These are phyloP conservation scores for Rhododendron vialii DNA, from an alignment of 148 eudicot genomes.

Conservation along the genomic window DNA sequence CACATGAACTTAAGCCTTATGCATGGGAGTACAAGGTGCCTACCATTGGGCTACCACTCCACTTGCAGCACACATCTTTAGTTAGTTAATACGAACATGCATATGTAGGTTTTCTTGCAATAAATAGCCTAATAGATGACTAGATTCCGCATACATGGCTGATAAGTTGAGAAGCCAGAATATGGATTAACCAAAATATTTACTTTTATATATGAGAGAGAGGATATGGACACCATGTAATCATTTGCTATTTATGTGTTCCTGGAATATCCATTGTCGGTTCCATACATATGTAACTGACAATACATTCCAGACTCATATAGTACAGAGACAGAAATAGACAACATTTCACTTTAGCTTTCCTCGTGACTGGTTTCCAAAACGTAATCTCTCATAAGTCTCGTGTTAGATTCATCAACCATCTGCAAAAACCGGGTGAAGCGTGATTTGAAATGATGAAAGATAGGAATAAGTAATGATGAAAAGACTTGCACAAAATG, in stretches of 20 bases:
- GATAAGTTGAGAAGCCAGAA: not conserved
- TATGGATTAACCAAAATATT: not conserved
- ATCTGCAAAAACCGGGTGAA: conserved; percentile 39
- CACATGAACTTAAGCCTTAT: too few relatives aligned
- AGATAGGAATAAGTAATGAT: not conserved
- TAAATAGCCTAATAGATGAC: not conserved
- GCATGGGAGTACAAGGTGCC: too few relatives aligned
- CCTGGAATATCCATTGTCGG: not conserved
- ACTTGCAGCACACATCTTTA: not conserved
- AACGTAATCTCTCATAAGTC: conserved; percentile 87
- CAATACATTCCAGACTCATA: not conserved
- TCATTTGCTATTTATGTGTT: not conserved
- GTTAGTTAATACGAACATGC: not conserved
- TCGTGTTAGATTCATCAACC: conserved; percentile 71
- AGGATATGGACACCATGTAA: not conserved
- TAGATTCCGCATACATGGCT: not conserved
- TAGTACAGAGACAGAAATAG: not conserved
- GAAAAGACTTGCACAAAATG: not conserved
- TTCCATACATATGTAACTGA: not conserved
- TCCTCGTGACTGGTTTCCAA: conserved; percentile 59
- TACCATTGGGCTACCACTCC: too few relatives aligned
- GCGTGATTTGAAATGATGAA: not conserved
- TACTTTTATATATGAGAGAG: not conserved
- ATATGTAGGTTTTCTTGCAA: not conserved
- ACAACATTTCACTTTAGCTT: conserved; percentile 21